Base-by-base conservation (phyloP, 192 early-diverging fungal species). In the Oehlia diaphana region DNA sequence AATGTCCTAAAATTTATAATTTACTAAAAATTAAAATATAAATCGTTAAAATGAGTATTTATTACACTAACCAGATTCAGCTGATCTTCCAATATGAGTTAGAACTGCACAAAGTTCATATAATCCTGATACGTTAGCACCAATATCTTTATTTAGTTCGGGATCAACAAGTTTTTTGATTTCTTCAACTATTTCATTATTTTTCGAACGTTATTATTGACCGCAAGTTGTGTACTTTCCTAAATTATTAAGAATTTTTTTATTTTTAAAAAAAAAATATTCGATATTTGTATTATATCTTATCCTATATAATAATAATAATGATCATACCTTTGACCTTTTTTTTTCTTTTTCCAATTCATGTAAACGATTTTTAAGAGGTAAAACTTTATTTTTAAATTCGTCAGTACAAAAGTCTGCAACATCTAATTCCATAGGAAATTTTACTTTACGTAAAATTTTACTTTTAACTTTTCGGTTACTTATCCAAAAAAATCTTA, bases 401-500 rank as follows among this genome's bases (percentile, higher is more conserved):
- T 95, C 94, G 6, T 90, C 79, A 14, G 96, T 96, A 81, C 95
- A 97, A 71, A 95, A 91, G 74, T 94, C 90, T n/a, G 92, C 87
- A 9, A 91, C 92, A 78, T 99, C 97, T 42, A 97, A 86, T 28
- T 97, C 95, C 47, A 97, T 88, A 16, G 98, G 97, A 82, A 96
- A 98, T 82, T 95, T 94, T 64, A 99, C 97, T 82, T 92, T 93
- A 80, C 96, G 95, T 74, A 98, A 83, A 84, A 99, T 99, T 84
- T 99, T 99, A 14, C 95, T 94, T 66, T 92, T 92, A 9, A 94
- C 87, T 35, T 87, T 85, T 74, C 94, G 94, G 9, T 89, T 82
- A 0, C 91, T 82, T 79, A 96, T 97, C 97, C 97, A 99, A 87
- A 94, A 97, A 84, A 99, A 98, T 21, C 98, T 91, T 49, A 96